Evolutionary conservation across 139 green algal genomes (phyloP), one percentile per base, ranked within the genome.

Genomic region (Haematococcus sp.): DNA sequence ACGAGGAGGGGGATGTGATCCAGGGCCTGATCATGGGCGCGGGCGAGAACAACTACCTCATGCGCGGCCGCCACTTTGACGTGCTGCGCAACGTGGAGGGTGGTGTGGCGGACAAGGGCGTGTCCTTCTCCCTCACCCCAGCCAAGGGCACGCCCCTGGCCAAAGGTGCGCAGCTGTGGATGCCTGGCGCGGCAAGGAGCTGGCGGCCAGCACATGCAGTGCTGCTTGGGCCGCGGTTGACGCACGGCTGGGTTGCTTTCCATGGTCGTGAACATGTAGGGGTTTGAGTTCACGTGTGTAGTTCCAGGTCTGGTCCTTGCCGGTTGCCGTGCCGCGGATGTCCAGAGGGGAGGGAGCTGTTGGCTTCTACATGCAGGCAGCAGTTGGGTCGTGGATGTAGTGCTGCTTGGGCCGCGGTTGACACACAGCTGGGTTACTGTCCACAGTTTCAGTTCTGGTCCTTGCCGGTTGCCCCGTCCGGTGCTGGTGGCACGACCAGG

Each of bases 81-180:
- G 94, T 98, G 28, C 88, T 97, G 69, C 70, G 79, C n/a, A 98
- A 98, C 76, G 75, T 89, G 68, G 68, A 86, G 28, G 83, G 86
- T 11, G 93, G 93, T 32, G 82, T 98, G 5, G 74, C 91, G 71
- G 85, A 84, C 52, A 80, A 75, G 68, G 71, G 58, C 52, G 23
- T 90, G 3, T 77, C 16, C 33, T 85, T 89, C 43, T 19, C 43
- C 4, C 78, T 84, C 28, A 78, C 73, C 3, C 49, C 68, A 16
- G 30, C 11, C 61, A 66, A 77, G 56, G 59, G 73, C 13, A 68
- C 74, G 35, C 63, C 69, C 59, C 15, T 65, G 2, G 4, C 25
- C 40, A 59, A 28, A 80, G 19, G 55, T 68, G 60, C 34, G 60
- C 49, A 19, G 43, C 33, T 52, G 51, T 43, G 11, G 67, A 54